Base-by-base conservation (phyloP, 78 protist genomes). In the Dictyostelium brefeldianum region DNA sequence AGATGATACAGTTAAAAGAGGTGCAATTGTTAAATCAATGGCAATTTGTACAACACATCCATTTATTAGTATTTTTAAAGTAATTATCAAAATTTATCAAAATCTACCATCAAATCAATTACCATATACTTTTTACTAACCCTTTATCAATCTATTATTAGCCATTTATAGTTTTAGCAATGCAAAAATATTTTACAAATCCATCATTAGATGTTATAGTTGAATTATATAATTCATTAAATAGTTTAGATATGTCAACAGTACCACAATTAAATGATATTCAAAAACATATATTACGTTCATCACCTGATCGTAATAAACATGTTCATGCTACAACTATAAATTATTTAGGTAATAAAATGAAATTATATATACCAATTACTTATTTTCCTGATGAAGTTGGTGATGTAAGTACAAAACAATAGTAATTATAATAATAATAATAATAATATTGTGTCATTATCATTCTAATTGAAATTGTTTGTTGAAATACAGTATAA, bases 11-110 rank as follows among this genome's bases (percentile, higher is more conserved):
- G 91, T 91, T 25, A 64, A 80, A 43, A 31, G 96, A 47, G 94
- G 96, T 27, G 97, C 98, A 7, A 25, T 57, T 15, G 94, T 95
- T 47, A 97, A 97, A 62, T 79, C 98, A 6, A 17, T 97, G 83
- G 97, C 98, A 15, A 78, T 97, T n/a, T 95, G 97, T 75, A 71
- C 98, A 4, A 59, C 77, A 11, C 74, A 74, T 73, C 97, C 79
- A 51, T 96, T 56, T 71, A 22, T 87, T 14, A 95, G 95, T 74
- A 80, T 96, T 17, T 97, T 53, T 57, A 96, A 95, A 87, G 97
- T 81, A 77, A 25, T 41, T 18, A 22, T 87, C 29, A 4, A 48
- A n/a, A n/a, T n/a, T n/a, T n/a, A n/a, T n/a, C 36, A 29, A 36
- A 4, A 59, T 51, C 56, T 12, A 12, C 56, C 10, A 51, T 51